These are phyloP conservation scores for Flagelloscypha sp. DNA, from an alignment of 768 basidiomycete species.

Conservation along the genomic window DNA sequence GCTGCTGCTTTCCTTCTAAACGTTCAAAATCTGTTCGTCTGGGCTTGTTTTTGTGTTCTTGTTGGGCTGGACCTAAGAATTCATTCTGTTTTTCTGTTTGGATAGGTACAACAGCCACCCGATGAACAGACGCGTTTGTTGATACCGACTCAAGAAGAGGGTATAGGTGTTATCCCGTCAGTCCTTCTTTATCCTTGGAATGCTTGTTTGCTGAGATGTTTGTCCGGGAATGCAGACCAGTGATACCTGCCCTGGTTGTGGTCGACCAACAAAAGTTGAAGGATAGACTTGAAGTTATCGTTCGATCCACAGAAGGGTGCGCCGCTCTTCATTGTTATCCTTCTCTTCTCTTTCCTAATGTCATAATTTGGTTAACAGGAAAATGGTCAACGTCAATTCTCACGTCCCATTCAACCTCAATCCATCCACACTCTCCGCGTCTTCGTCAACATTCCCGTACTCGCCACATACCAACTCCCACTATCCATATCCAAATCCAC, in stretches of 20 bases:
- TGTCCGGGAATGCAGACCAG: constrained; percentile 4
- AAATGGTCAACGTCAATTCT: constrained; percentile 64
- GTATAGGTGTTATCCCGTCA: constrained; percentile 6
- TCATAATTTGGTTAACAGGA: constrained; percentile 27
- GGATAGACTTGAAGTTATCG: constrained; percentile 45
- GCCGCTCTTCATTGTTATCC: constrained; percentile 16
- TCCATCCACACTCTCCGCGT: constrained; percentile 19
- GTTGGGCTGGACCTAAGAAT: too few relatives aligned
- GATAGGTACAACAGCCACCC: too few relatives aligned
- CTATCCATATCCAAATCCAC: too few relatives aligned
- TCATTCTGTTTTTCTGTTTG: too few relatives aligned
- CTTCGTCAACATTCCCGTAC: too few relatives aligned
- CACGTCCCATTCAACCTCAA: constrained; percentile 56
- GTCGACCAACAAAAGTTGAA: constrained; percentile 43
- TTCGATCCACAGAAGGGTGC: constrained; percentile 55
- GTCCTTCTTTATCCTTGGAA: constrained; percentile 1
- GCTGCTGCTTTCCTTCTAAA: too few relatives aligned
- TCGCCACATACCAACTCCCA: too few relatives aligned
- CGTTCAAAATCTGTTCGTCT: too few relatives aligned
- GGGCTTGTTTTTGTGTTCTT: too few relatives aligned
- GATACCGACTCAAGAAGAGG: too few relatives aligned
- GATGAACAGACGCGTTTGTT: too few relatives aligned
- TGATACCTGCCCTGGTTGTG: constrained; percentile 11
- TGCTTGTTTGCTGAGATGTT: background rate
- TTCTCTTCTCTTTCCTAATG: constrained; percentile 1